A percentile compares a stretch with the other conserved stretches of the same genome.
phyloP scores from a whole-genome alignment of 805 yeast species.

The Yamadazyma tumulicola region DNA sequence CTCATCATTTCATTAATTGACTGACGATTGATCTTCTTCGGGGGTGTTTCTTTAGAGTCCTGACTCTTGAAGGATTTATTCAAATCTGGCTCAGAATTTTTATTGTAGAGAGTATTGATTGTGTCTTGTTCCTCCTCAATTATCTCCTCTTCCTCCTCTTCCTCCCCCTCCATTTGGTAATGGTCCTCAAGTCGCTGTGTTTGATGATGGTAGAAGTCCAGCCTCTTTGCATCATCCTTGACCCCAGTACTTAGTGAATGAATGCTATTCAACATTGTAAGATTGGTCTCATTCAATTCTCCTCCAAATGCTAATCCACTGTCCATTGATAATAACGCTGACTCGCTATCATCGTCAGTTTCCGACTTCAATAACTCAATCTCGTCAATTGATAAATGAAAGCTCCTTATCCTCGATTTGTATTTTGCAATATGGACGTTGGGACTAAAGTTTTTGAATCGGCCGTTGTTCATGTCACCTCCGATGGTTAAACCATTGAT shows the following conservation, averaged over 20 bases:
- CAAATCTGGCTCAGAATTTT: background rate
- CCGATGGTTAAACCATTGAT: conserved; percentile 34
- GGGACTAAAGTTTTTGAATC: conserved; percentile 11
- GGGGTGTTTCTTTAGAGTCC: background rate
- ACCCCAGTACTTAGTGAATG: background rate
- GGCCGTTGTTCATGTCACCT: conserved; percentile 13
- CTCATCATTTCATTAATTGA: conserved; percentile 33
- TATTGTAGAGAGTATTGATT: background rate
- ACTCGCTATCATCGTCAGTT: background rate
- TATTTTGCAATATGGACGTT: conserved; percentile 4
- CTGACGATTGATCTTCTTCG: conserved; percentile 18
- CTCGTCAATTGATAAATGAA: conserved; percentile 14
- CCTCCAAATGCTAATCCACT: conserved; percentile 1
- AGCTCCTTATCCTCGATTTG: conserved; percentile 9
- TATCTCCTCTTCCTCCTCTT: background rate
- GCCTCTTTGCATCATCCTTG: background rate
- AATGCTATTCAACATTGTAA: background rate
- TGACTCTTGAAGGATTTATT: background rate
- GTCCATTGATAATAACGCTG: background rate
- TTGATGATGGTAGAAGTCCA: background rate
- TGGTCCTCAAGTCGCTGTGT: no score
- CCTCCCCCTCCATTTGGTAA: background rate
- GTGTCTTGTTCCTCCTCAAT: background rate
- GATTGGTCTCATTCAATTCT: conserved; percentile 3
- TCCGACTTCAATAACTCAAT: conserved; percentile 5